These are phyloP conservation scores for Rhodosporidiobolus odoratus DNA, from an alignment of 768 basidiomycete genomes.

Conservation along the genomic window DNA sequence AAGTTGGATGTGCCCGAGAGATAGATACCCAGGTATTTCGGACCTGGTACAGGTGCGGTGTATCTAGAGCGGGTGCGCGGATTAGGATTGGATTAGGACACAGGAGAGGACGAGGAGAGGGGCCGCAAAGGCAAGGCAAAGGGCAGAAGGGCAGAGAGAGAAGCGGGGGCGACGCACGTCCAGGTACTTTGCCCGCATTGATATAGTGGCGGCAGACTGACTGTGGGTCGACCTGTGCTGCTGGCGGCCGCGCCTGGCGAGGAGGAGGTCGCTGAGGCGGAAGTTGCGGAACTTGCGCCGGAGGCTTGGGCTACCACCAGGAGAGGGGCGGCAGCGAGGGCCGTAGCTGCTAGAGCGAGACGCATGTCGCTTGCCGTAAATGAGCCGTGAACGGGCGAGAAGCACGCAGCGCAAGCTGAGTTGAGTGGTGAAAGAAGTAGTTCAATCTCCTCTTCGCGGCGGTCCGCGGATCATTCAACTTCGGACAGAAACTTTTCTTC, in stretches of 20 bases:
- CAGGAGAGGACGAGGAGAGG: not conserved
- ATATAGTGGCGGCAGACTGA: slow-evolving; percentile 6
- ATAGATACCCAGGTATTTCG: slow-evolving; percentile 9
- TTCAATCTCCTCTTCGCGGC: no score
- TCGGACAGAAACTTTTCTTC: no score
- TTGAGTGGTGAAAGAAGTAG: no score
- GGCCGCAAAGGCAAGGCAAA: no score
- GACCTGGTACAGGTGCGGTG: not conserved
- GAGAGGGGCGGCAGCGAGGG: not conserved
- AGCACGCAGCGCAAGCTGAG: not conserved
- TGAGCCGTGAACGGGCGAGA: not conserved
- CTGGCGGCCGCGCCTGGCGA: not conserved
- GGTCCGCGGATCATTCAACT: no score
- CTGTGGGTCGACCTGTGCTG: not conserved
- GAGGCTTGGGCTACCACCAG: not conserved
- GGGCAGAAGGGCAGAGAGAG: not conserved
- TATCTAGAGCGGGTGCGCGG: not conserved
- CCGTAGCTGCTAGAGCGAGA: not conserved
- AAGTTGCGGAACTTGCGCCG: not conserved
- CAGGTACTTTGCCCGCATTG: not conserved
- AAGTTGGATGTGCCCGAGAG: not conserved
- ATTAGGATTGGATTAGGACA: not conserved
- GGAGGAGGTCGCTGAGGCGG: not conserved
- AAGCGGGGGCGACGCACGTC: not conserved
- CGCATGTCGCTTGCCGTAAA: not conserved